phyloP scores from a whole-genome alignment of 2,329 filamentous ascomycete species.

The Ambrosiella beaveri region DNA sequence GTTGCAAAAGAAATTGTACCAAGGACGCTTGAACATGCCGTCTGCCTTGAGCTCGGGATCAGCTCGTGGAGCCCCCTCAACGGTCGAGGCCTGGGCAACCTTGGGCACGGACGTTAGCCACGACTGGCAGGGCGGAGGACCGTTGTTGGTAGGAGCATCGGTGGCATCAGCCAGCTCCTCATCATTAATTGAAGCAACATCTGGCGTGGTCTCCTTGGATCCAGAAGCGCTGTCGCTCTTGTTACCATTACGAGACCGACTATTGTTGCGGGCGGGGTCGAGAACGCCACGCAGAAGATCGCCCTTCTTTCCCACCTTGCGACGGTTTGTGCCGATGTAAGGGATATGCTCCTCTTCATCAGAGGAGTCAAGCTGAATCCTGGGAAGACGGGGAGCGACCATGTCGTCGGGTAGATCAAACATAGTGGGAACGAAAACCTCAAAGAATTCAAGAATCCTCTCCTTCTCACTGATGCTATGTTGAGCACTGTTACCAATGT shows the following conservation, averaged over 20 bases:
- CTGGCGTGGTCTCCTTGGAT: slow-evolving; percentile 80
- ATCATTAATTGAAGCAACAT: slow-evolving; percentile 50
- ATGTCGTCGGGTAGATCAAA: slow-evolving; percentile 58
- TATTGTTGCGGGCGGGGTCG: slow-evolving; percentile 57
- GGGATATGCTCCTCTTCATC: slow-evolving; percentile 60
- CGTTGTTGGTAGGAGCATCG: slow-evolving; percentile 37
- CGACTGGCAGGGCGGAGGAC: slow-evolving; percentile 27
- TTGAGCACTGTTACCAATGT: slow-evolving; percentile 49
- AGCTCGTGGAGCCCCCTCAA: slow-evolving; percentile 26
- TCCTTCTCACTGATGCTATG: slow-evolving; percentile 58
- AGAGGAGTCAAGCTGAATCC: slow-evolving; percentile 51
- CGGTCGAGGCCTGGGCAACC: slow-evolving; percentile 30
- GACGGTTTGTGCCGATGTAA: slow-evolving; percentile 44
- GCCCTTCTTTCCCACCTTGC: slow-evolving; percentile 59
- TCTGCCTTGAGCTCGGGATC: slow-evolving; percentile 55
- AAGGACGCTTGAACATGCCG: slow-evolving; percentile 61
- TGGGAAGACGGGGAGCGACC: slow-evolving; percentile 48
- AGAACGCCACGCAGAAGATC: slow-evolving; percentile 74
- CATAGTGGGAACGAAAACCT: slow-evolving; percentile 58
- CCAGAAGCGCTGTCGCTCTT: slow-evolving; percentile 67
- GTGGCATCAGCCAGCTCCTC: slow-evolving; percentile 52
- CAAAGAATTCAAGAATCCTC: slow-evolving; percentile 57
- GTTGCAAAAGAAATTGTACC: slow-evolving; percentile 84
- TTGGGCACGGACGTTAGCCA: slow-evolving; percentile 47
- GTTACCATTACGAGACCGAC: slow-evolving; percentile 44